Conservation (phyloP, 192 early-diverging fungal genomes). For the Thoreauomyces humboldtii region DNA sequence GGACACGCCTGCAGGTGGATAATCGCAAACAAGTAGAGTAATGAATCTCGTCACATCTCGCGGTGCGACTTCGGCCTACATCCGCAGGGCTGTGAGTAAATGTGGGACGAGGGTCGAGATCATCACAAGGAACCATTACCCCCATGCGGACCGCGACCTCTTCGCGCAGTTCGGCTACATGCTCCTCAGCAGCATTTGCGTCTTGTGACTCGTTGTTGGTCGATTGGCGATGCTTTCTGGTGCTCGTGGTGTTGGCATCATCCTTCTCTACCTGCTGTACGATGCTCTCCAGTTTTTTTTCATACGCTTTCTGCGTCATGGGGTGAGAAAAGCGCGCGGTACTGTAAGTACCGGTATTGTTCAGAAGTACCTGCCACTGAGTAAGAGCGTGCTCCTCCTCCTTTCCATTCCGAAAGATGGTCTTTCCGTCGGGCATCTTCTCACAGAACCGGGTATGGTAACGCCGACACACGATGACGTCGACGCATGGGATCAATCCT, state of each 20-base stretch:
- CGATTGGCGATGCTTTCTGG: too few relatives aligned
- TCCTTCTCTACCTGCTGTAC: neutral
- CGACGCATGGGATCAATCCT: conserved; percentile 59
- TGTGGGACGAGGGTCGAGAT: too few relatives aligned
- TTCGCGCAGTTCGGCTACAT: too few relatives aligned
- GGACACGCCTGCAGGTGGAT: conserved; percentile 21
- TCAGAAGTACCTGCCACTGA: conserved; percentile 32
- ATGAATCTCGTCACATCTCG: conserved; percentile 44
- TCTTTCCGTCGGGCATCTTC: conserved; percentile 36
- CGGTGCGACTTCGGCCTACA: conserved; percentile 7
- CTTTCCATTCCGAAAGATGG: conserved; percentile 38
- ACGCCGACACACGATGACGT: conserved; percentile 56
- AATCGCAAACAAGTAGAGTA: conserved; percentile 49
- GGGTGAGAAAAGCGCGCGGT: too few relatives aligned
- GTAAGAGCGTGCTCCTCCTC: conserved; percentile 50
- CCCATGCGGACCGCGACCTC: too few relatives aligned
- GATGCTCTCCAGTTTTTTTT: neutral
- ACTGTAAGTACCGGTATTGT: too few relatives aligned
- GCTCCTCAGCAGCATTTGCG: too few relatives aligned
- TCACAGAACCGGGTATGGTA: conserved; percentile 57
- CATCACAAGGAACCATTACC: too few relatives aligned
- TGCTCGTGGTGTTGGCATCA: neutral
- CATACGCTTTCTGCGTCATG: neutral
- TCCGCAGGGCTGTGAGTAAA: too few relatives aligned
- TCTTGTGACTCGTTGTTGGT: too few relatives aligned